Base-by-base conservation (phyloP, 495 filamentous ascomycete species). In the Aspergillus steynii region DNA sequence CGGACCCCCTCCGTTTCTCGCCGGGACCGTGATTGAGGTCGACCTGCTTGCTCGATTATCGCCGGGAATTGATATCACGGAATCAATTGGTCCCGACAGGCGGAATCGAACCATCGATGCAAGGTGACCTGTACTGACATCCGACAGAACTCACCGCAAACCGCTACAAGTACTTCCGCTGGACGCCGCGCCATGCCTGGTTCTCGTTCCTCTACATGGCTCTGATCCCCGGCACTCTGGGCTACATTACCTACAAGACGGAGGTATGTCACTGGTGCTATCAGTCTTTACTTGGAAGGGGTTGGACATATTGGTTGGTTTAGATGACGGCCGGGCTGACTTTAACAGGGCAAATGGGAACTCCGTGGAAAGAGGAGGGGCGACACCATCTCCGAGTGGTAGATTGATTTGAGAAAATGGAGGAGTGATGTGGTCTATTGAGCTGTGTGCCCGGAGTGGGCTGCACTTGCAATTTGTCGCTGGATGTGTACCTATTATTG, bases 161-260 rank as follows among this genome's bases (percentile, higher is more conserved):
- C 80, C 90, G 95, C 53, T 89, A 92, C 85, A 93, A 90, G 78
- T 96, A 92, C 85, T 99, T 97, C 84, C 85, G 91, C 68, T 98
- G 90, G 90, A 97, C 88, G 14, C 82, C 85, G 28, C 82, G 90
- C 64, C 95, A 92, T 50, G 92, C 90, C 28, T 85, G 85, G 81
- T 63, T 96, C 62, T 88, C 86, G 4, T 85, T 97, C 67, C 71
- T 86, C 34, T 97, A 92, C 76, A 82, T 88, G 58, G 75, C 86
- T 29, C 75, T 84, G 42, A 82, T 97, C 27, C 95, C 95, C 5
- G 70, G 74, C 32, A 74, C 88, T 37, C 47, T 96, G 56, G 86
- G 86, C 37, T 86, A 87, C 61, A 54, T 93, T 42, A 91, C 83
- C 25, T 96, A 87, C 68, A 82, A 80, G 60, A 91, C 86, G 29